Base-by-base conservation (phyloP, 192 early-diverging fungal genomes). In the Gaertneriomyces semiglobifer region DNA sequence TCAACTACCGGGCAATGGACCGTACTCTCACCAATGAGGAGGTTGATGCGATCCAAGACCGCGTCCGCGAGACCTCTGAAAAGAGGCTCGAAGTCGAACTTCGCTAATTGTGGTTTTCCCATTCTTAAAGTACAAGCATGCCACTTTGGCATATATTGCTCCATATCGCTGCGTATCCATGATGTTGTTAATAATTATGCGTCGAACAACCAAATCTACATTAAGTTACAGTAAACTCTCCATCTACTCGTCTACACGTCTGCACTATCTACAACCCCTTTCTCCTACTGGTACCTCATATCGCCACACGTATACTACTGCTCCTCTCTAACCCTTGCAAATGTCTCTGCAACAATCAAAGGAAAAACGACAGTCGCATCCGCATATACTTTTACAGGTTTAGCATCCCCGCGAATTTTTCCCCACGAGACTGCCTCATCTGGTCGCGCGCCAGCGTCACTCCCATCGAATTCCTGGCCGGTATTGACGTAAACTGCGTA, bases 381-480 rank as follows among this genome's bases (percentile, higher is more conserved):
- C 1, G 92, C 88, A 71, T 92, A 95, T 7, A 98, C 89, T 73
- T 99, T 99, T 65, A 96, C 89, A 18, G 89, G 84, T 72, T 93
- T 83, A 7, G 88, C 93, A 60, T 82, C 75, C 60, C 84, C 66
- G 44, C 83, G 76, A 66, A 99, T 98, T 80, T 99, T 99, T 48
- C 96, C 96, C 96, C 96, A 99, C 14, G 91, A 93, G 42, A 99
- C 89, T 4, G 96, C 96, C 73, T 99, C 96, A 68, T 99, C 96
- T 5, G 96, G 96, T 44, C 92, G 83, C 7, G 96, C 96, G 8
- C 96, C 96, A 20, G 95, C 91, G 76, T 99, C 96, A 74, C 90
- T 92, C 44, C 96, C 97, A 74, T 99, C 97, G 83, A 94, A 98
- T 73, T 99, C 95, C 73, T 96, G 93, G 4, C 89, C 97, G 1